Base-by-base conservation (phyloP, 352 stramenopile genomes). In the Phytophthora idaei region DNA sequence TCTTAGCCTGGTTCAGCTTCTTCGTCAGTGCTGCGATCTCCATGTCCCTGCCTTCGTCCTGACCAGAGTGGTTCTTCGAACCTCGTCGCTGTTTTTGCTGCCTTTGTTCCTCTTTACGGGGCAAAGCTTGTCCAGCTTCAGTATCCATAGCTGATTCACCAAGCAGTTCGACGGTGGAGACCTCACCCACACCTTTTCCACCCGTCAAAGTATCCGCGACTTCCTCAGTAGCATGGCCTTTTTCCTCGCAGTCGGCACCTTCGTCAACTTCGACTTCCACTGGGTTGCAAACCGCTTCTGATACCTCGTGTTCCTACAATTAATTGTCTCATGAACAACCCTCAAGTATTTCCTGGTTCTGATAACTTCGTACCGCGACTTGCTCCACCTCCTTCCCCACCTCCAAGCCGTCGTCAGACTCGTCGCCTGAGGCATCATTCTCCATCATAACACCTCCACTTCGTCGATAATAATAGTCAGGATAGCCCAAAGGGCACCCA, bases 1-100 rank as follows among this genome's bases (percentile, higher is more conserved):
- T 88, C 46, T 80, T 78, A 12, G 71, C 71, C 28, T 80, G 71
- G 9, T 58, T 68, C 9, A 91, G 61, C 29, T 88, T 78, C 25
- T 80, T 73, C 11, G 46, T 71, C 11, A 89, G 73, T n/a, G 17
- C n/a, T 29, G 46, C 28, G 21, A 74, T 68, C 37, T 68, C 36
- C n/a, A 62, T 14, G 14, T 71, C 50, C 25, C 64, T 71, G 0
- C 25, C 6, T 51, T 54, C 51, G 12, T 14, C 46, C 21, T n/a
- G 47, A 34, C 32, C 15, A 21, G 44, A 25, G n/a, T 17, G 51
- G 1, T 34, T 60, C 32, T 67, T 67, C 5, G 41, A 29, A 11
- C 45, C 51, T 27, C 31, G 61, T 14, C n/a, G 47, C 8, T 15
- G 15, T 29, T 37, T 54, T 12, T 44, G 50, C 10, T 27, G 50